Conservation (phyloP, 352 stramenopile species). For the Phytophthora sansomeana region DNA sequence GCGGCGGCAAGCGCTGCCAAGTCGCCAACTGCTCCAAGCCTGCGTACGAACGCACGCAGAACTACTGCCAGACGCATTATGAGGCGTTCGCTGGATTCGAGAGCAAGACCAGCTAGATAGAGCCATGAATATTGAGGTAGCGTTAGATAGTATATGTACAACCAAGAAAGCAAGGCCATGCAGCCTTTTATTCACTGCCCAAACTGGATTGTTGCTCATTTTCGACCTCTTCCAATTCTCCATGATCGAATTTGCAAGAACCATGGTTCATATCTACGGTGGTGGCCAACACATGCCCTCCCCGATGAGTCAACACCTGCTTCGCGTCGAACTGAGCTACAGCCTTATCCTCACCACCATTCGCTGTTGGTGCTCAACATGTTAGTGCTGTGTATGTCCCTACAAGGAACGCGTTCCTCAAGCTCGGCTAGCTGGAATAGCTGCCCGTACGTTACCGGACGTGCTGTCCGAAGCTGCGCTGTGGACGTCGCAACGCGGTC, state of each 20-base stretch:
- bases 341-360: no score
- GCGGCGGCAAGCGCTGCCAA: conserved; percentile 52
- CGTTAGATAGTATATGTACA: conserved; percentile 36
- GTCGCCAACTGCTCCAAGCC: conserved; percentile 55
- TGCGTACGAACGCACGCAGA: conserved; percentile 69
- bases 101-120: conserved; percentile 24
- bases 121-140: conserved; percentile 13
- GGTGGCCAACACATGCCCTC: neutral
- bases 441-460: neutral
- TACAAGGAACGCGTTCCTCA: neutral
- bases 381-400: neutral
- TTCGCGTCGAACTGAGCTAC: neutral
- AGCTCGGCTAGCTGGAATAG: neutral
- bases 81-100: conserved; percentile 23
- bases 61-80: conserved; percentile 64
- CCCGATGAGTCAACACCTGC: conserved; percentile 14
- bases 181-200: neutral
- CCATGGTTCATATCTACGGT: neutral
- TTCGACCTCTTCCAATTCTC: neutral
- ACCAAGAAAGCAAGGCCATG: conserved; percentile 23
- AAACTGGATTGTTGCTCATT: neutral
- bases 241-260: neutral
- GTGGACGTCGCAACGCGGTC: neutral
- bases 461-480: neutral
- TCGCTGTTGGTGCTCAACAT: neutral